phyloP scores from a whole-genome alignment of 805 yeast species.

The Blastobotrys parvus region DNA sequence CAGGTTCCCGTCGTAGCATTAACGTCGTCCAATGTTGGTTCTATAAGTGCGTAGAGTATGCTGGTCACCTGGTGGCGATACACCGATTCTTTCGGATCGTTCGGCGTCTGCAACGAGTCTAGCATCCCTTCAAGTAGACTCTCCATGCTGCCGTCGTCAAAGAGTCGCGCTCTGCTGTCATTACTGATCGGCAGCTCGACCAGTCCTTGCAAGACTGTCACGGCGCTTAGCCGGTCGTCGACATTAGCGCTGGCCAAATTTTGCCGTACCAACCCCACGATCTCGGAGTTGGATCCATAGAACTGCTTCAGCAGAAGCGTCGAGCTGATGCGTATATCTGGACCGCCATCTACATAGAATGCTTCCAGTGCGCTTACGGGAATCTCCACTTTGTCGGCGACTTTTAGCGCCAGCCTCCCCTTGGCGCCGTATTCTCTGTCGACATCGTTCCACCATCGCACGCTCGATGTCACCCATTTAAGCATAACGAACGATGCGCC shows the following conservation, averaged over 20 bases:
- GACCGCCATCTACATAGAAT: conserved; percentile 10
- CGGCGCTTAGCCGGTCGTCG: conserved; percentile 2
- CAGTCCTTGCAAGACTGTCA: conserved; percentile 5
- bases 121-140: conserved; percentile 2
- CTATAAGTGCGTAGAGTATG: no score
- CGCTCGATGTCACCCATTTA: background rate
- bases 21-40: no score
- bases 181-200: background rate
- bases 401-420: background rate
- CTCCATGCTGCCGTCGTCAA: conserved; percentile 1
- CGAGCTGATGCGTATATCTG: conserved; percentile 7
- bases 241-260: conserved; percentile 1
- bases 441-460: conserved; percentile 1
- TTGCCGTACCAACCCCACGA: conserved; percentile 6
- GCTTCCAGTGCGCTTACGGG: conserved; percentile 13
- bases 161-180: background rate
- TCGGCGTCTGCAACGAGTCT: conserved; percentile 2
- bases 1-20: background rate
- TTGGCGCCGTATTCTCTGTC: background rate
- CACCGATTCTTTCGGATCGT: background rate
- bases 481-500: background rate
- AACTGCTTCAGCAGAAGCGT: conserved; percentile 4
- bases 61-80: conserved; percentile 2
- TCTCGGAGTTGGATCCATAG: conserved; percentile 3
- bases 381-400: background rate